Base-by-base conservation (phyloP, 371 early-diverging fungal species). In the Rhizomucor pusillus region DNA sequence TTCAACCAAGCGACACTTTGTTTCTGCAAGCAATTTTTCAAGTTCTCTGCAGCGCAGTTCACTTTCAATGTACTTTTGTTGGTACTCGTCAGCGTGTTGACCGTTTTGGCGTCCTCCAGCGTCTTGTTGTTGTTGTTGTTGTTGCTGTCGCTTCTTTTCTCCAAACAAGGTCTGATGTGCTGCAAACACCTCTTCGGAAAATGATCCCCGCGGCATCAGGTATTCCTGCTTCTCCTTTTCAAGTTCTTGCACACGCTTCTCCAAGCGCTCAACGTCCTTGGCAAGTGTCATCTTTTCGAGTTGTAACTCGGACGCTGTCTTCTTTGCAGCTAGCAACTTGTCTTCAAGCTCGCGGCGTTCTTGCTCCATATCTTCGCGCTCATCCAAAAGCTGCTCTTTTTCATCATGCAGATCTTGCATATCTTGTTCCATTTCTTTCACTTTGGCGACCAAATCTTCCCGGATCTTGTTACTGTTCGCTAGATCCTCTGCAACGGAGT, bases 31-130 rank as follows among this genome's bases (percentile, higher is more conserved):
- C 13, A 77, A 24, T 45, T 74, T 73, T 25, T 77, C 78, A 12
- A 77, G 47, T 23, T 77, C 78, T n/a, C 78, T 61, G 52, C 78
- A 77, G 16, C 73, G 68, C 25, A 74, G 50, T 35, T 77, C 77
- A 11, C 70, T 67, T 40, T 77, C 72, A n/a, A 72, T 60, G 18
- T 67, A 74, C 51, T 74, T 74, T 11, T 51, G 43, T 49, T 77
- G 68, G 56, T 70, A 74, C 19, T 55, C 57, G 18, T 58, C 59
- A n/a, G 33, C 37, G 22, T 16, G 16, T n/a, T 58, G 58, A 13
- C 47, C 22, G 6, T 50, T 57, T 12, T 57, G 58, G 29, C 58
- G 58, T 37, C 61, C 22, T 3, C 23, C 29, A 11, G 14, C 48
- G 9, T 11, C 33, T n/a, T 33, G 19, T 4, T 47, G 40, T 3